Evolutionary conservation across 257 asterid genomes (phyloP), one percentile per base, ranked within the genome.

Genomic region (Solanum bulbocastanum): DNA sequence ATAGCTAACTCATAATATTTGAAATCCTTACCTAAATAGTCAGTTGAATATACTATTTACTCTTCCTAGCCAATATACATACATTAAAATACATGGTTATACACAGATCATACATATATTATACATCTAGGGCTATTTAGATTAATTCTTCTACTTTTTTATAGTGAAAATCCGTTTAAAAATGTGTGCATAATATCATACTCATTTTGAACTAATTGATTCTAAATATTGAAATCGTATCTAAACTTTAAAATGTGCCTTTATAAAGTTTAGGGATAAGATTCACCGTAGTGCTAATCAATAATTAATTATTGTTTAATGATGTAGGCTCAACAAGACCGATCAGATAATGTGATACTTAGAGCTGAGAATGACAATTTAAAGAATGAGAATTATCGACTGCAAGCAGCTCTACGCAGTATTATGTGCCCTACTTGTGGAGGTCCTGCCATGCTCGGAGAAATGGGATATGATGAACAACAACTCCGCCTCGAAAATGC

Each of bases 401-500:
- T 97, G 87, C 98, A 96, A 88, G 94, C 99, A 0, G 94, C 99
- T 0, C 40, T 96, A 22, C 90, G 98, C 89, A 97, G 93, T 84
- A 92, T 97, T 20, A 93, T 93, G 10, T 97, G 99, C 93, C 98
- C 99, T 68, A 94, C 89, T 56, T 97, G 99, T 88, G 99, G 99
- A 8, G 98, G 97, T 35, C 98, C 98, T 1, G 99, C 94, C 13
- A 91, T 97, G 95, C 85, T 97, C 8, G 98, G 98, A 0, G 99
- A 97, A 91, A 95, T 96, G 96, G 96, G 98, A 1, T 95, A 33
- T 36, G 99, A 97, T 69, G 99, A 97, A 72, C 98, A 97, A 69
- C 96, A 95, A 87, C 91, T 97, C 0, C 96, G 98, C 1, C 92
- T 97, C 3, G 99, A 97, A 91, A 97, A 97, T 88, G 98, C 97